These are phyloP conservation scores for Biscutella auriculata DNA, from an alignment of 441 rosid species.

Conservation along the genomic window DNA sequence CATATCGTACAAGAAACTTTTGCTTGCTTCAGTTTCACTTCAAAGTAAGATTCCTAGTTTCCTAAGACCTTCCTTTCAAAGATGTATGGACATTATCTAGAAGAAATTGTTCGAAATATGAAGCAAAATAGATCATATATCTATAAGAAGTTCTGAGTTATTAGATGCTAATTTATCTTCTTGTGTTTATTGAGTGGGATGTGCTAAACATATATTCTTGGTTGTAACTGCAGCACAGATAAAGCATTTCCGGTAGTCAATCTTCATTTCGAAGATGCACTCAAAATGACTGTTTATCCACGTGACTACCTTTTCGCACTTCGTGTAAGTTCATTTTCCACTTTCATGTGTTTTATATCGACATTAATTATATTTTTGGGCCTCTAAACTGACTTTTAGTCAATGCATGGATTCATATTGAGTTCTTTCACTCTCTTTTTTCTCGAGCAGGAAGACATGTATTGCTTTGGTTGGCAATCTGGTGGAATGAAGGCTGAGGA, in stretches of 20 bases:
- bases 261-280: conserved; percentile 53
- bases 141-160: not conserved
- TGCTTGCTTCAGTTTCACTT: conserved; percentile 45
- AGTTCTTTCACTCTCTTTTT: not conserved
- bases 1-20: conserved; percentile 61
- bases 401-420: too few relatives aligned
- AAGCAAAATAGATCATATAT: too few relatives aligned
- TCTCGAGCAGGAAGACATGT: conserved; percentile 43
- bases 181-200: not conserved
- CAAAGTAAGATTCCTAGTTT: conserved; percentile 39
- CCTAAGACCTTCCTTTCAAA: not conserved
- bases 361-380: too few relatives aligned
- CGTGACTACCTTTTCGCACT: conserved; percentile 65
- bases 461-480: conserved; percentile 90
- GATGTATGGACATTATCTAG: too few relatives aligned
- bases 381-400: too few relatives aligned
- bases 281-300: conserved; percentile 50
- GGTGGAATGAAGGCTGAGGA: conserved; percentile 55
- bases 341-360: not conserved
- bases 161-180: not conserved
- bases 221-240: conserved; percentile 55
- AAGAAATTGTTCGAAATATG: too few relatives aligned
- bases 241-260: conserved; percentile 60
- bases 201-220: not conserved
- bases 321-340: conserved; percentile 40